Conservation (phyloP, 805 yeast species). For the Barnettozyma vustinii region DNA sequence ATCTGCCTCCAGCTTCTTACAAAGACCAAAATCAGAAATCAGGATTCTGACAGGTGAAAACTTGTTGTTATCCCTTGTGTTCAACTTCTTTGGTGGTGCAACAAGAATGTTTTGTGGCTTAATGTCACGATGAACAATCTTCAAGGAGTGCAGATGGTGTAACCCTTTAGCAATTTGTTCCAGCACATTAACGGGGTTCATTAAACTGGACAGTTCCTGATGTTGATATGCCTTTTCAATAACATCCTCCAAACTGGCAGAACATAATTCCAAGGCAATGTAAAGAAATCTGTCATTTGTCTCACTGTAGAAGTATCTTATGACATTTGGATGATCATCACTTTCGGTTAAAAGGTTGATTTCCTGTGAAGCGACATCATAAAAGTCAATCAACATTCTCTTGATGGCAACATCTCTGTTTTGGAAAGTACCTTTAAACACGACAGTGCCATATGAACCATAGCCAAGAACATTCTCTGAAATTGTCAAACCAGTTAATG, state of each 20-base stretch:
- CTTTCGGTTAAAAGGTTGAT: conserved; percentile 84
- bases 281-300: conserved; percentile 81
- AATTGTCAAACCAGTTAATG: conserved; percentile 42
- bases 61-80: conserved; percentile 19
- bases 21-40: conserved; percentile 93
- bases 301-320: conserved; percentile 91
- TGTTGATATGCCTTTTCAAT: conserved; percentile 47
- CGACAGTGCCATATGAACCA: conserved; percentile 97
- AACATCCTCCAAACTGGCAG: conserved; percentile 82
- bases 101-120: conserved; percentile 92
- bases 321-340: conserved; percentile 94
- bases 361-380: conserved; percentile 91
- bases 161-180: conserved; percentile 80
- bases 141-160: conserved; percentile 79
- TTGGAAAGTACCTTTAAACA: conserved; percentile 84
- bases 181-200: conserved; percentile 51
- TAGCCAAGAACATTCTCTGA: conserved; percentile 81
- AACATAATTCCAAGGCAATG: conserved; percentile 89
- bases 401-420: conserved; percentile 94
- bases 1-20: conserved; percentile 86
- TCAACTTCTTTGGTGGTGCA: conserved; percentile 54
- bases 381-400: conserved; percentile 87
- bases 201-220: conserved; percentile 32
- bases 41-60: conserved; percentile 55
- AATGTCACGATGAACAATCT: conserved; percentile 90